Base-by-base conservation (phyloP, 306 rosid genomes). In the Corylus heterophylla region DNA sequence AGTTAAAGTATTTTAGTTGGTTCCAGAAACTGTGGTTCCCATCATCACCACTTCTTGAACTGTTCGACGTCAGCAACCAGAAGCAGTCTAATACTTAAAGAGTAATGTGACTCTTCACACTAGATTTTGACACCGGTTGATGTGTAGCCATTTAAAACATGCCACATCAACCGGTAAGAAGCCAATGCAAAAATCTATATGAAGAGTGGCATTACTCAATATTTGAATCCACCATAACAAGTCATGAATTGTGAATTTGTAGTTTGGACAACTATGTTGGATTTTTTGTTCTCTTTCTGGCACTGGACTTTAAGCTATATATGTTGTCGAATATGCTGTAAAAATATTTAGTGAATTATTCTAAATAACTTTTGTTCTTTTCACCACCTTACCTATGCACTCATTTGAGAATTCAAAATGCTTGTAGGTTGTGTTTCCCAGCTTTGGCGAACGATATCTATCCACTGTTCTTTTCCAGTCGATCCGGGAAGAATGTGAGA, bases 401-500 rank as follows among this genome's bases (percentile, higher is more conserved):
- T 62, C 31, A 45, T 74, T 78, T 12, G 14, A 55, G 68, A 50
- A 17, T 31, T 78, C 52, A 14, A 17, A 70, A 7, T 80, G 22
- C 61, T 88, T 84, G 83, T 90, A 93, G 99, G 97, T 90, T 54
- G 89, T 96, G 55, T 88, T 85, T 88, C 98, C 92, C 6, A 91
- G 99, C 87, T 93, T 90, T 73, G 98, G 99, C 4, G 99, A 96
- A 81, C 89, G 97, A 69, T 95, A 95, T 64, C 81, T 96, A 50
- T 91, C 98, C 63, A 54, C 97, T 0, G 66, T 88, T 77, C 98
- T 96, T 74, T 96, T 96, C 88, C 88, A 96, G 85, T 87, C 97
- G 9, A 91, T 96, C 71, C 87, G 97, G 54, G 99, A 95, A 90
- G 98, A 95, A 86, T 88, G 96, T 44, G 99, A 93, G 89, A 87